These are phyloP conservation scores for Cetradonia linearis DNA, from an alignment of 495 filamentous ascomycete species.

Conservation along the genomic window DNA sequence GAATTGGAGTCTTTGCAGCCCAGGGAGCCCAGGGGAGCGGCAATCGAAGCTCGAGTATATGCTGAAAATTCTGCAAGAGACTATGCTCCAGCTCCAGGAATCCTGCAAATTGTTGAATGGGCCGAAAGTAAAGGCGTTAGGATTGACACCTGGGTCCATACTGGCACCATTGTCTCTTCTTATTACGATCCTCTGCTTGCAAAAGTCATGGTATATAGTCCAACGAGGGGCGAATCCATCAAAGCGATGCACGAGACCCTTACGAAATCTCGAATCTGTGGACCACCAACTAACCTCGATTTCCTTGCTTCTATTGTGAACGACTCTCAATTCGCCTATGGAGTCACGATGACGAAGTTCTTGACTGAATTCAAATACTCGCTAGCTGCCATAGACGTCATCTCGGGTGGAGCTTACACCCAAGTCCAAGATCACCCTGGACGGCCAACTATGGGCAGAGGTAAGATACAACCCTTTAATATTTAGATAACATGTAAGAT, in stretches of 20 bases:
- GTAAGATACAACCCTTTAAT: too few relatives aligned
- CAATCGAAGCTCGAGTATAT: conserved; percentile 53
- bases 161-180: conserved; percentile 43
- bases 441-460: conserved; percentile 36
- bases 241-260: conserved; percentile 36
- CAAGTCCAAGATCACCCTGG: conserved; percentile 50
- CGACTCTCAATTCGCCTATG: conserved; percentile 34
- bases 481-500: too few relatives aligned
- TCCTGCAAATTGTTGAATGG: conserved; percentile 47
- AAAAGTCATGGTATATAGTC: conserved; percentile 47
- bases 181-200: conserved; percentile 54
- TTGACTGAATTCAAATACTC: conserved; percentile 40
- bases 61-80: conserved; percentile 49
- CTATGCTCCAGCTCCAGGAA: conserved; percentile 48
- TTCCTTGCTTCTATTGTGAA: conserved; percentile 41
- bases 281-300: conserved; percentile 48
- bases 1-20: conserved; percentile 31
- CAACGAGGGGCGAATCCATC: conserved; percentile 35
- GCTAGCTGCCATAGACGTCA: conserved; percentile 46
- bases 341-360: conserved; percentile 45
- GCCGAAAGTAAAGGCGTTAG: conserved; percentile 34
- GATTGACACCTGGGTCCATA: conserved; percentile 54
- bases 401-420: conserved; percentile 46
- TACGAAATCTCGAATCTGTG: conserved; percentile 37
- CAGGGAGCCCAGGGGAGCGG: conserved; percentile 32